Conservation (phyloP, 306 rosid genomes). For the Argentina anserina region DNA sequence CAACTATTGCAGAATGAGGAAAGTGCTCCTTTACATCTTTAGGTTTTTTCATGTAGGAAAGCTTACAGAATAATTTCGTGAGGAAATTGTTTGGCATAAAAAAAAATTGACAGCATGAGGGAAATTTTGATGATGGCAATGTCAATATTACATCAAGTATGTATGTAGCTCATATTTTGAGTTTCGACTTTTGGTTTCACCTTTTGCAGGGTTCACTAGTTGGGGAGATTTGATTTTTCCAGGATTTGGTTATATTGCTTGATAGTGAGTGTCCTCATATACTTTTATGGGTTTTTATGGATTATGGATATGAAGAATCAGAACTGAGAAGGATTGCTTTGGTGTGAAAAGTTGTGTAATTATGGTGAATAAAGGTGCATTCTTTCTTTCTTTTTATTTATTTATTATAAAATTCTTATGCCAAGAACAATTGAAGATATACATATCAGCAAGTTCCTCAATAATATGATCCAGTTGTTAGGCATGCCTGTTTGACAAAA, state of each 20-base stretch:
- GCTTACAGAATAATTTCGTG: neutral
- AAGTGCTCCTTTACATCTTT: neutral
- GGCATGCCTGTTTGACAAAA: neutral
- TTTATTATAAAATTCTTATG: neutral
- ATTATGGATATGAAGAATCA: constrained; percentile 17
- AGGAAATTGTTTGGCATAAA: neutral
- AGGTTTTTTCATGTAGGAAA: neutral
- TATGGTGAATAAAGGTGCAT: constrained; percentile 24
- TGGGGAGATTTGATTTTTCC: constrained; percentile 16
- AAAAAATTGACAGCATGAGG: neutral
- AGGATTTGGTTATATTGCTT: constrained; percentile 14
- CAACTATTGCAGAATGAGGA: neutral
- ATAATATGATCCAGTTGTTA: constrained; percentile 1
- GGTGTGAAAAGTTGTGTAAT: constrained; percentile 17
- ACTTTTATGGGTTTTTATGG: constrained; percentile 20
- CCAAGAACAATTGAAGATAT: neutral
- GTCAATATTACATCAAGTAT: neutral
- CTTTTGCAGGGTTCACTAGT: constrained; percentile 22
- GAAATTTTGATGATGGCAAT: neutral
- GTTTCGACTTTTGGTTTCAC: neutral
- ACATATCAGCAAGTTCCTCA: neutral
- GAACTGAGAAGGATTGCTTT: constrained; percentile 20
- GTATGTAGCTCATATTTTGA: constrained; percentile 2
- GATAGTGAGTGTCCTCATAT: neutral
- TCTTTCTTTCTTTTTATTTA: constrained; percentile 4